Conservation (phyloP, 2,329 filamentous ascomycete genomes). For the Trichoderma semiorbis region DNA sequence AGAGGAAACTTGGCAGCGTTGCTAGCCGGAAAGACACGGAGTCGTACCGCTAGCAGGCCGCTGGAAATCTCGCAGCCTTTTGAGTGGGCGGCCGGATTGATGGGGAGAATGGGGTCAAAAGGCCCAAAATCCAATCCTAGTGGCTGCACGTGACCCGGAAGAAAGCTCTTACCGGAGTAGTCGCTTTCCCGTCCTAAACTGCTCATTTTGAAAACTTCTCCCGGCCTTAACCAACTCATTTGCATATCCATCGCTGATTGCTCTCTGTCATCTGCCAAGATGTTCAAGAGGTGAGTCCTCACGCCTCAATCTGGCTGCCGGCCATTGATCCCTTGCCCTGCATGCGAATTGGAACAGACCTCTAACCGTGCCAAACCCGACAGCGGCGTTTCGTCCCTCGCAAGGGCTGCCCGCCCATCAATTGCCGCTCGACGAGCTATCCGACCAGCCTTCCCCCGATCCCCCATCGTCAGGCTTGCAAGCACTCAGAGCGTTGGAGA, state of each 20-base stretch:
- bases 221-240: conserved; percentile 50
- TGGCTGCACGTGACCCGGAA: conserved; percentile 36
- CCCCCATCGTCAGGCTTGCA: conserved; percentile 55
- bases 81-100: neutral
- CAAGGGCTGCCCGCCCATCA: conserved; percentile 60
- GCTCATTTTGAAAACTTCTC: conserved; percentile 49
- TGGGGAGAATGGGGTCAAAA: conserved; percentile 2
- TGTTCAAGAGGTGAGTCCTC: conserved; percentile 74
- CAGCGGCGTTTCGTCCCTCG: conserved; percentile 65
- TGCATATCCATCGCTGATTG: conserved; percentile 58
- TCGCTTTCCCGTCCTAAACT: conserved; percentile 44
- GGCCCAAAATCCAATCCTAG: conserved; percentile 7
- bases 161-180: conserved; percentile 45
- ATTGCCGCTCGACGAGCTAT: conserved; percentile 58
- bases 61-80: conserved; percentile 7
- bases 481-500: conserved; percentile 56
- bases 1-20: neutral
- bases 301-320: neutral
- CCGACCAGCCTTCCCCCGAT: conserved; percentile 54
- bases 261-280: conserved; percentile 69
- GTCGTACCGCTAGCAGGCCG: neutral
- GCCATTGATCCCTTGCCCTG: conserved; percentile 26
- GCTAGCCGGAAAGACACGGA: conserved; percentile 14
- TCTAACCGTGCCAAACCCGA: conserved; percentile 35
- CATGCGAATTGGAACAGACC: conserved; percentile 50